Evolutionary conservation across 345 rosid species (phyloP), one percentile per base, ranked within the genome.

Genomic region (Laguncularia racemosa): DNA sequence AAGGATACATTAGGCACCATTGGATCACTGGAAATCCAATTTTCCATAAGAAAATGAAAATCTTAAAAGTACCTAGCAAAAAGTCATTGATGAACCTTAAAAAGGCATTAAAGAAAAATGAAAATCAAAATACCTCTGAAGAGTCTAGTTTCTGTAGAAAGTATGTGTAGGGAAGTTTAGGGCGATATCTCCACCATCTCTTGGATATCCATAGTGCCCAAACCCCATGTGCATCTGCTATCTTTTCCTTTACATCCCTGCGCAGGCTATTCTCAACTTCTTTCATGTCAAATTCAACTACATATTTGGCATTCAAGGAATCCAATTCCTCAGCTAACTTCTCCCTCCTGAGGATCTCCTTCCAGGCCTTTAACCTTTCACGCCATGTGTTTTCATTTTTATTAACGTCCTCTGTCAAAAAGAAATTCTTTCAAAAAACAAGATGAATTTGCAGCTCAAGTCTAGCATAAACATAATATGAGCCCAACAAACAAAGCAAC

Each of bases 151-250:
- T 91, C 56, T 91, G 86, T 57, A 91, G 96, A 74, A 91, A 86
- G 74, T 85, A 91, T 49, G 89, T 86, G 57, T 91, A 91, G 26
- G 96, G 95, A 68, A 91, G 80, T 69, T 78, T 86, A 51, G 98
- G 98, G 68, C 92, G 96, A 69, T 91, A 91, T 44, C 78, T 82
- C 98, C 98, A 91, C 98, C 98, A 91, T 78, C 98, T 82, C 76
- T 91, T 91, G 40, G 98, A 78, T 75, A 91, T 91, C 98, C 98
- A 91, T 26, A 84, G 81, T 58, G 90, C 96, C 70, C 91, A 80
- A 15, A 78, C 74, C 73, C 96, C 90, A 55, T 67, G 79, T 18
- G 87, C 65, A 62, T 76, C 81, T n/a, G 80, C 62, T 57, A 65
- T 69, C 74, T 71, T 88, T 65, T 77, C 85, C 53, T 70, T 69